A percentile compares a stretch with the other conserved stretches of the same genome.
phyloP scores from a whole-genome alignment of 192 early-diverging fungal genomes.

The Thoreauomyces humboldtii region DNA sequence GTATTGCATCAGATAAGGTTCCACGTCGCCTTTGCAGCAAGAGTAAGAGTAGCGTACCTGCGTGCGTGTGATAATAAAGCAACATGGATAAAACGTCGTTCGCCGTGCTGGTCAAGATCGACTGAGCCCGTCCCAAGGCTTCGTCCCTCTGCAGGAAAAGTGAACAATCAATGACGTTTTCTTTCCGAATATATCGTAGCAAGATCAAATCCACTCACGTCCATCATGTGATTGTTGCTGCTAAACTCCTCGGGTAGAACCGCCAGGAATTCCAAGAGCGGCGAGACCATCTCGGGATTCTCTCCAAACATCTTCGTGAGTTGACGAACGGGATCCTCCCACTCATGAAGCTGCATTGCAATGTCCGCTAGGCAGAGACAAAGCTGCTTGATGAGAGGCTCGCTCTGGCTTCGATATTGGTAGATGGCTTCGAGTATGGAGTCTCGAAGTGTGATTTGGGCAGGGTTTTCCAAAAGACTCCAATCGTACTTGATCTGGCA shows the following conservation, averaged over 20 bases:
- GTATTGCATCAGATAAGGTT: neutral
- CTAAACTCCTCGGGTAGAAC: slow-evolving; percentile 86
- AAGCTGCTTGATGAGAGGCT: slow-evolving; percentile 74
- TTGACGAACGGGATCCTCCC: slow-evolving; percentile 77
- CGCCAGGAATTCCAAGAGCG: slow-evolving; percentile 77
- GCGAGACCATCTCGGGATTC: slow-evolving; percentile 54
- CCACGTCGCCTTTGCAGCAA: no score
- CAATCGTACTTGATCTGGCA: slow-evolving; percentile 75
- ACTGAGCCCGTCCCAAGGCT: slow-evolving; percentile 52
- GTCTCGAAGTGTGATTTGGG: slow-evolving; percentile 68
- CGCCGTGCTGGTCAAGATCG: slow-evolving; percentile 65
- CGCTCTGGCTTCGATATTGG: slow-evolving; percentile 53
- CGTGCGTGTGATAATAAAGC: slow-evolving; percentile 65
- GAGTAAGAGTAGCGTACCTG: neutral
- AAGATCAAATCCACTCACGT: slow-evolving; percentile 11
- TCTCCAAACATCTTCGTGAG: slow-evolving; percentile 69
- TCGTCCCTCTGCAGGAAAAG: slow-evolving; percentile 50
- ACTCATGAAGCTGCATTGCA: slow-evolving; percentile 45
- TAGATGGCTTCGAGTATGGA: slow-evolving; percentile 72
- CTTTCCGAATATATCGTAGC: no score
- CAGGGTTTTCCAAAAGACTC: slow-evolving; percentile 64
- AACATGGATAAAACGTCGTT: slow-evolving; percentile 69
- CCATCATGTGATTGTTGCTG: slow-evolving; percentile 47
- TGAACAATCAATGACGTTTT: neutral
- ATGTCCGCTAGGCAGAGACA: slow-evolving; percentile 81